Evolutionary conservation across 208 protist genomes (phyloP), one percentile per base, ranked within the genome.

Genomic region (Leishmania major): DNA sequence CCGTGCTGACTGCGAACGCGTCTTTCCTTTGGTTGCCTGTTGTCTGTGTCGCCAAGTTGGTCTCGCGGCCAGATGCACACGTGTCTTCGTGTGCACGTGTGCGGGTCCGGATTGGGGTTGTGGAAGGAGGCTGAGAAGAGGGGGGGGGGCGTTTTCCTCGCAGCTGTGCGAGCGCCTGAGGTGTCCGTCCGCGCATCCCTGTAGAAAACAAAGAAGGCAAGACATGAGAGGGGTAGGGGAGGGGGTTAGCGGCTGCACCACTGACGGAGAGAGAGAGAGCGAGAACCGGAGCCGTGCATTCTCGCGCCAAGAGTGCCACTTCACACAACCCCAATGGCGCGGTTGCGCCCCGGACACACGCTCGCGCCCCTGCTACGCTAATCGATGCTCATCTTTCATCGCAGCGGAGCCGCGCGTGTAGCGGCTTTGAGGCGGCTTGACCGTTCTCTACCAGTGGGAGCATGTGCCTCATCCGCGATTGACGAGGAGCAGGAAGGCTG

Each of bases 401-500:
- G 6, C 15, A 19, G 22, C 19, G 53, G 17, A 59, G 53, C 25
- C 22, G 53, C 53, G 22, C 53, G 22, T 71, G 78, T 2, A 93
- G 81, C 6, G 93, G 8, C 45, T 49, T 13, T 11, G 45, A 49
- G 8, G 45, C 45, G 45, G 76, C 25, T 83, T 82, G 66, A 91
- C 80, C 22, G 86, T 85, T 78, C 93, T 95, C 51, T 80, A 25
- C 35, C 70, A 74, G 80, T 89, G 93, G 22, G 84, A 64, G 49
- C 88, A 85, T 43, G 83, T 80, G 8, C 84, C 91, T 60, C 91
- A 95, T 0, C 82, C 82, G n/a, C 55, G 83, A 51, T 91, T 84
- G 40, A 87, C 64, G 13, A 92, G 67, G 10, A 92, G 82, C 17
- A 92, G 74, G 5, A 53, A 90, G 45, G 53, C 85, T 35, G 60